Percentiles rank a stretch among this genome's conserved stretches.
phyloP scores from a whole-genome alignment of 441 rosid species.

The Pelargonium citronellum region DNA sequence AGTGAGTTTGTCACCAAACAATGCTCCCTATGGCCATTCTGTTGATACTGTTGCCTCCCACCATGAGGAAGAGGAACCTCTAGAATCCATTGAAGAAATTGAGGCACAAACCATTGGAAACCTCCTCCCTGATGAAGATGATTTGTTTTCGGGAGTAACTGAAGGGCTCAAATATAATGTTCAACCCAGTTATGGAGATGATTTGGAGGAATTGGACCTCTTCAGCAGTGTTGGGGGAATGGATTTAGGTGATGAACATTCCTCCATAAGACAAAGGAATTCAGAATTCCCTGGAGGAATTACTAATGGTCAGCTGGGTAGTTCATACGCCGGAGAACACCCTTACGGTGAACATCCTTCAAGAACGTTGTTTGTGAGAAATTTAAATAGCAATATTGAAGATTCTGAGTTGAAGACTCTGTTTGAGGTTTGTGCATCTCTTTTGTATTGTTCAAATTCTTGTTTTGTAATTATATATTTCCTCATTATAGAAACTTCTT shows the following conservation, averaged over 20 bases:
- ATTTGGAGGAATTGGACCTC: slow-evolving; percentile 55
- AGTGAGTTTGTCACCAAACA: slow-evolving; percentile 44
- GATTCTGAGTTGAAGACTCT: slow-evolving; percentile 53
- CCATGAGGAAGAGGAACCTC: slow-evolving; percentile 45
- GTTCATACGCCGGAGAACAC: slow-evolving; percentile 37
- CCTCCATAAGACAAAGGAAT: slow-evolving; percentile 24
- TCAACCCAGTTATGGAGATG: slow-evolving; percentile 34
- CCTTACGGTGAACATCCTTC: slow-evolving; percentile 47
- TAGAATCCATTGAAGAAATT: slow-evolving; percentile 52
- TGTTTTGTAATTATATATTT: slow-evolving; percentile 11
- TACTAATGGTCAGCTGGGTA: slow-evolving; percentile 34
- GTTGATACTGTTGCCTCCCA: slow-evolving; percentile 37
- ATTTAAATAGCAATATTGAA: slow-evolving; percentile 49
- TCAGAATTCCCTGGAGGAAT: slow-evolving; percentile 32
- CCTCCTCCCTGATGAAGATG: slow-evolving; percentile 66
- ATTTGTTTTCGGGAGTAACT: slow-evolving; percentile 54
- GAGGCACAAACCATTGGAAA: slow-evolving; percentile 68
- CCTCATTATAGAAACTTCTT: slow-evolving; percentile 13
- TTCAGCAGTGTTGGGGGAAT: slow-evolving; percentile 64
- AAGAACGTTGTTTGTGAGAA: slow-evolving; percentile 57
- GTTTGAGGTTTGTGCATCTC: slow-evolving; percentile 42
- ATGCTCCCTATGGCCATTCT: slow-evolving; percentile 38
- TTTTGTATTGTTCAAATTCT: slow-evolving; percentile 11
- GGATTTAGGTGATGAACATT: slow-evolving; percentile 53
- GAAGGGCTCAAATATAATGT: slow-evolving; percentile 32